These are phyloP conservation scores for Aspergillus alliaceus DNA, from an alignment of 2,329 filamentous ascomycete genomes.

Conservation along the genomic window DNA sequence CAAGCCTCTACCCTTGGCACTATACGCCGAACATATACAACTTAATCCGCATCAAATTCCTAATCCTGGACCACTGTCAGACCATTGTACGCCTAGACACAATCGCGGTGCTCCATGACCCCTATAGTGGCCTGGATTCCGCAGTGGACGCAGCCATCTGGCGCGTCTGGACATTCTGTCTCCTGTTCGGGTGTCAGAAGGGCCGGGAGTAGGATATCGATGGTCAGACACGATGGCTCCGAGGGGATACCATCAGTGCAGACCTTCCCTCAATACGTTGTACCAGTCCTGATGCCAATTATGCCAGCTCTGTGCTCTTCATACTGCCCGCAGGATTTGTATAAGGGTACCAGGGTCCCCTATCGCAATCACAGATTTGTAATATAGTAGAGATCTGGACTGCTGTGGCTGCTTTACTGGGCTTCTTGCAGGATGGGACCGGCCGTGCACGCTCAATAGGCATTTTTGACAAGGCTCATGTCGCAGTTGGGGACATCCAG, in stretches of 20 bases:
- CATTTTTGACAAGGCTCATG: neutral
- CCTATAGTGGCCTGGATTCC: neutral
- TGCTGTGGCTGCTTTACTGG: neutral
- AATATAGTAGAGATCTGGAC: neutral
- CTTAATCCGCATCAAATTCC: conserved; percentile 6
- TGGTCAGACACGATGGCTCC: conserved; percentile 9
- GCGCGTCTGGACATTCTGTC: conserved; percentile 13
- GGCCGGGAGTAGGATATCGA: conserved; percentile 4
- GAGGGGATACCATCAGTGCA: neutral
- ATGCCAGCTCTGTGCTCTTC: conserved; percentile 8
- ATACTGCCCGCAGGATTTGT: conserved; percentile 4
- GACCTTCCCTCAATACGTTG: neutral
- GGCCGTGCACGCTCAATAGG: neutral
- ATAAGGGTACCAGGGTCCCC: neutral
- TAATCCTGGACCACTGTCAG: conserved; percentile 1
- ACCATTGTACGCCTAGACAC: neutral
- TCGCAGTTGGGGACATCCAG: neutral
- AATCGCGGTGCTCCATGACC: neutral
- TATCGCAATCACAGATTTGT: neutral
- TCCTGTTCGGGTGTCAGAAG: conserved; percentile 7
- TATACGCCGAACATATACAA: conserved; percentile 5
- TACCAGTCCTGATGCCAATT: conserved; percentile 5
- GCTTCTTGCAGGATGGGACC: neutral
- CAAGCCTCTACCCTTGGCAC: conserved; percentile 8
- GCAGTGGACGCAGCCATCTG: conserved; percentile 9